Evolutionary conservation across 1,284 basidiomycete species (phyloP), one percentile per base, ranked within the genome.

Genomic region (Wolfiporia cocos): DNA sequence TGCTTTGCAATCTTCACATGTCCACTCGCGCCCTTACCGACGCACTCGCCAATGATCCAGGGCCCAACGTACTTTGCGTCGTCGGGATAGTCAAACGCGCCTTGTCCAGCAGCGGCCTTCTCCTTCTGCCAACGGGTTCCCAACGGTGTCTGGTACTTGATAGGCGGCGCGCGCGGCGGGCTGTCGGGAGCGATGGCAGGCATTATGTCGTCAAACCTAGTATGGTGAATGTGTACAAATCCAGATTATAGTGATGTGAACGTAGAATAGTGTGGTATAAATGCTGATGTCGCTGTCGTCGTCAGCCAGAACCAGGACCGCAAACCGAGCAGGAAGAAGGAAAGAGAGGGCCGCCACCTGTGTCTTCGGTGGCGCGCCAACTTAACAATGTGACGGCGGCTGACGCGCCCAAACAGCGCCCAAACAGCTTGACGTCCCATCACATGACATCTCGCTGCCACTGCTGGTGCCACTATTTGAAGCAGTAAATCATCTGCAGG

Each of bases 1-100:
- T 99, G 95, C 53, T 83, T 83, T 17, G 92, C 96, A 53, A 98
- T 88, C 66, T 94, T 93, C 59, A 99, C 95, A 43, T 93, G 91
- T 61, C 92, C 93, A 51, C 86, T 90, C 32, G 91, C 90, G 36
- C 94, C 94, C 67, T 95, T 95, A 2, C 94, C 94, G 48, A 98
- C 87, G 50, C 92, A 94, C 63, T 92, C 87, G 50, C 93, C 94
- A n/a, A 98, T 73, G 52, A 87, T 71, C 86, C 86, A 89, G 1
- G 83, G 84, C 5, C 86, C 86, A 42, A 89, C 81, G 46, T 66
- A 70, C 58, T 76, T 81, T 12, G 86, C 84, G 59, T 89, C 86
- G 43, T 81, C 76, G 2, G 81, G 79, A 37, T 81, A 73, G 51
- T 87, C 84, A 56, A 87, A 87, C 21, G 81, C 78, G 40, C 70